Percentiles rank a stretch among this genome's conserved stretches.
Conservation (phyloP, 805 yeast genomes). For the Myxozyma sirexii region DNA sequence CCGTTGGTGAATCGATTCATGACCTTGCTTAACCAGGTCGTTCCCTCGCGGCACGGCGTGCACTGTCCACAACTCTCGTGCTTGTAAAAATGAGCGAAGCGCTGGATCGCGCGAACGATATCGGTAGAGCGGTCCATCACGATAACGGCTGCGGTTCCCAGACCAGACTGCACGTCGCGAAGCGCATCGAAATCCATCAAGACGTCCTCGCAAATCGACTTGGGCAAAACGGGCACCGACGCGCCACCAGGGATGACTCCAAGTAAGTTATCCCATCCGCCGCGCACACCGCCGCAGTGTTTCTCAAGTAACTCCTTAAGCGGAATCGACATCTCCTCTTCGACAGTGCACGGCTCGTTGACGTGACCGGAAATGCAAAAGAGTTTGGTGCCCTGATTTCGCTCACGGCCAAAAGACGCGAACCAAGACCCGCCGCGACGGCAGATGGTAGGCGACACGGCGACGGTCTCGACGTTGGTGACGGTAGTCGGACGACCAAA, state of each 20-base stretch:
- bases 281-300: constrained; percentile 88
- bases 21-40: constrained; percentile 80
- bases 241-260: constrained; percentile 92
- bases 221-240: constrained; percentile 80
- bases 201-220: constrained; percentile 64
- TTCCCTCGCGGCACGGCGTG: constrained; percentile 93
- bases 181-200: constrained; percentile 88
- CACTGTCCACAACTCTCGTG: constrained; percentile 95
- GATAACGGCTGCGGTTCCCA: constrained; percentile 92
- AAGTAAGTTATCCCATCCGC: constrained; percentile 89
- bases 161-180: constrained; percentile 81
- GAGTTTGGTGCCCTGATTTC: constrained; percentile 80
- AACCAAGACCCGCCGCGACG: constrained; percentile 92
- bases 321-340: constrained; percentile 92
- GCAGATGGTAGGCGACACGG: constrained; percentile 86
- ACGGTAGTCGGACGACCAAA: constrained; percentile 92
- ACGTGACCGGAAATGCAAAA: constrained; percentile 89
- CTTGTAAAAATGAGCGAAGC: constrained; percentile 80
- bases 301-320: constrained; percentile 78
- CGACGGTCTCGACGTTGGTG: constrained; percentile 87
- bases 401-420: constrained; percentile 78
- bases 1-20: constrained; percentile 81
- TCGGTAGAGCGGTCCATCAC: constrained; percentile 88
- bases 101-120: constrained; percentile 80
- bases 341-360: constrained; percentile 89